Conservation (phyloP, 179 eudicot genomes). For the Gypsophila paniculata region DNA sequence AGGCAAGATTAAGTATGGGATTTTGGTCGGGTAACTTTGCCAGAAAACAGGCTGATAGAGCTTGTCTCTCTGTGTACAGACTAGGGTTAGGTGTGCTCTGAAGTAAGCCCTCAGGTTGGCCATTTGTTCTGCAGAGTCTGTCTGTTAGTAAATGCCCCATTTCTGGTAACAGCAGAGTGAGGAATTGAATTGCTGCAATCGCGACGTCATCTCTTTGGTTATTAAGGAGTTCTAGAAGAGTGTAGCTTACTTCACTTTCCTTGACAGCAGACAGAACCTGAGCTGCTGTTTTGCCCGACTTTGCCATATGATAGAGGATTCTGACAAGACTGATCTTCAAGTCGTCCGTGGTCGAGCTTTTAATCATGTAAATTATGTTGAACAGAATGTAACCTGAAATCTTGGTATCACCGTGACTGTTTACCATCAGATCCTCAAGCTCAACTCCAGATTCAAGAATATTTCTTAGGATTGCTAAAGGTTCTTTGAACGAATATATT, state of each 20-base stretch:
- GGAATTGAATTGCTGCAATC: slow-evolving; percentile 49
- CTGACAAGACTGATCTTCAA: slow-evolving; percentile 58
- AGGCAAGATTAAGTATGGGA: slow-evolving; percentile 55
- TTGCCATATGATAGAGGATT: slow-evolving; percentile 53
- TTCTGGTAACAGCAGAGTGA: slow-evolving; percentile 51
- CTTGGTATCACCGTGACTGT: slow-evolving; percentile 43
- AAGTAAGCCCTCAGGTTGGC: slow-evolving; percentile 63
- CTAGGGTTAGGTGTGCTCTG: slow-evolving; percentile 34
- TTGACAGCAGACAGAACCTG: slow-evolving; percentile 51
- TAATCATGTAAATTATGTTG: slow-evolving; percentile 50
- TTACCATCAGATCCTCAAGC: slow-evolving; percentile 48
- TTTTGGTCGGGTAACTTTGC: slow-evolving; percentile 74
- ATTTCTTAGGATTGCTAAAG: slow-evolving; percentile 65
- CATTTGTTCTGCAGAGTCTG: slow-evolving; percentile 55
- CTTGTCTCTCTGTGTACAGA: slow-evolving; percentile 59
- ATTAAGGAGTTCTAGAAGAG: slow-evolving; percentile 56
- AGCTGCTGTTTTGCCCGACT: slow-evolving; percentile 36
- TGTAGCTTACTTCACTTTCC: slow-evolving; percentile 69
- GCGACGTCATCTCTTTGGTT: slow-evolving; percentile 55
- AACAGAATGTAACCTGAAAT: slow-evolving; percentile 50
- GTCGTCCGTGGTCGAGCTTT: slow-evolving; percentile 49
- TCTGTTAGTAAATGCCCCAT: slow-evolving; percentile 67
- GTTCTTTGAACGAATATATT: slow-evolving; percentile 49
- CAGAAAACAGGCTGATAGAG: slow-evolving; percentile 57
- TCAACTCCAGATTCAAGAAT: slow-evolving; percentile 64